Base-by-base conservation (phyloP, 305 asterid species). In the Fraxinus floribunda region DNA sequence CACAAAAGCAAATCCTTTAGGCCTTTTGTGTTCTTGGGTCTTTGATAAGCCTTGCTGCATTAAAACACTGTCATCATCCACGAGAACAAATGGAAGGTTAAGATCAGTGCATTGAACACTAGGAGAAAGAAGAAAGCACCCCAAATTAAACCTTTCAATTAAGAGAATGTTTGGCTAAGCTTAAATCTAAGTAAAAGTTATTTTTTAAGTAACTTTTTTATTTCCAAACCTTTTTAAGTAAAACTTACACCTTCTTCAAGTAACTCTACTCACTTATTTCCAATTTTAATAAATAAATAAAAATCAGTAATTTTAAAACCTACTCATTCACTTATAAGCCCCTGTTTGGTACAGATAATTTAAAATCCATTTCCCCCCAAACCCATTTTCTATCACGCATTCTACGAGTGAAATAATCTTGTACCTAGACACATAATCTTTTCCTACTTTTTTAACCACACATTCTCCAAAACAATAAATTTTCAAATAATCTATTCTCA, bases 1-100 rank as follows among this genome's bases (percentile, higher is more conserved):
- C 34, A 92, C 94, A 81, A 93, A 95, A 79, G 93, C 97, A 81
- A 93, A 95, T 79, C 98, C 97, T 83, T 92, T 94, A 30, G 91
- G 93, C 88, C 97, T 90, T 79, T 80, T 34, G 94, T 2, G 96
- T 94, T 73, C 76, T 85, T 34, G 93, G 90, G 80, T 93, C 99
- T 76, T 79, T 88, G 76, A 92, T 78, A 75, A 95, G 97, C 91
- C 96, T 92, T 13, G 90, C 97, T 94, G 89, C 85, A 86, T 11
- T 44, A 10, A 55, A 66, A 62, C 49, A n/a, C 52, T 18, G 35
- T 16, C 57, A 39, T 35, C 79, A 38, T 68, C 0, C 13, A 57
- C 13, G 16, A 34, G 32, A 9, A 36, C 62, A 2, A 18, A 7
- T 70, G 49, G 52, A 80, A 76, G 36, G 71, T 46, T 4, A 22